Conservation (phyloP, 306 rosid species). For the Cucumis hystrix region DNA sequence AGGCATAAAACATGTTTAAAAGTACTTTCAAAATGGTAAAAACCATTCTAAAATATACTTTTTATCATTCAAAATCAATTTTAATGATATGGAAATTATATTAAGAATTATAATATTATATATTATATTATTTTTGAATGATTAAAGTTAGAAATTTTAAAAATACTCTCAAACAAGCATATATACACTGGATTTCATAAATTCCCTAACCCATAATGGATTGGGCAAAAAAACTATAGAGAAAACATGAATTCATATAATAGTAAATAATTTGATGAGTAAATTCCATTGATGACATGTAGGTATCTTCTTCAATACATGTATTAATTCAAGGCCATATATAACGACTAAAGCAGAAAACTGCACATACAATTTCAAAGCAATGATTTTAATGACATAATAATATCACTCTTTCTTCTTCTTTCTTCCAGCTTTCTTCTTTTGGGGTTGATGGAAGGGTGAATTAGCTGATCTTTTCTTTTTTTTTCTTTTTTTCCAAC, state of each 20-base stretch:
- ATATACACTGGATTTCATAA: too few species aligned
- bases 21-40: too few species aligned
- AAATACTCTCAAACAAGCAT: too few species aligned
- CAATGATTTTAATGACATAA: background rate
- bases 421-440: conserved; percentile 5
- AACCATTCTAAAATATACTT: too few species aligned
- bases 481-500: background rate
- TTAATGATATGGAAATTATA: too few species aligned
- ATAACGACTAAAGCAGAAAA: background rate
- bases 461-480: conserved; percentile 15
- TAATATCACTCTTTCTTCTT: background rate
- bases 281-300: conserved; percentile 5
- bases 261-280: background rate
- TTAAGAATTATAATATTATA: too few species aligned
- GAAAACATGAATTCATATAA: background rate
- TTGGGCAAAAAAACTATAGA: background rate
- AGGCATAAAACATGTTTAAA: too few species aligned
- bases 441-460: background rate
- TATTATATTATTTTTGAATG: too few species aligned
- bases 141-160: too few species aligned
- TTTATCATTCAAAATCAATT: too few species aligned
- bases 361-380: conserved; percentile 7
- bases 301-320: background rate
- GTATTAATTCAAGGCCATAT: background rate
- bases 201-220: too few species aligned